These are phyloP conservation scores for Pseudopithomyces chartarum DNA, from an alignment of 2,329 filamentous ascomycete genomes.

Conservation along the genomic window DNA sequence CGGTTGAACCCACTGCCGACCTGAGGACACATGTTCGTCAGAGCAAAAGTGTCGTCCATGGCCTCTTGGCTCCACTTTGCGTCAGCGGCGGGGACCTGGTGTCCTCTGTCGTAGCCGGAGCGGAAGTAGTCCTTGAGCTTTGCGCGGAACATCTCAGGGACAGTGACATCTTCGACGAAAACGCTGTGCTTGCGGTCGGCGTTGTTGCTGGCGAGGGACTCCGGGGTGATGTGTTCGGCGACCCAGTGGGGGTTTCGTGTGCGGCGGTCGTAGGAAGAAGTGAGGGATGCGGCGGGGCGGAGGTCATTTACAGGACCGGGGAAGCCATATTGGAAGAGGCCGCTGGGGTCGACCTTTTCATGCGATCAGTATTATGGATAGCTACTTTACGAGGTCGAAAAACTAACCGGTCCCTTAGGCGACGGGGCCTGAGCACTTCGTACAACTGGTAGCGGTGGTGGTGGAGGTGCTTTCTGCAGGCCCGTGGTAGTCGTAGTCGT, in stretches of 20 bases:
- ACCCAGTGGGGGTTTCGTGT: constrained; percentile 92
- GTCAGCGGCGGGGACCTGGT: constrained; percentile 96
- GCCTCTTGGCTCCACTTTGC: constrained; percentile 92
- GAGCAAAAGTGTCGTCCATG: constrained; percentile 92
- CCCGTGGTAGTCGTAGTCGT: constrained; percentile 42
- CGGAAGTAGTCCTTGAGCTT: constrained; percentile 93
- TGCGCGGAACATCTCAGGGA: constrained; percentile 87
- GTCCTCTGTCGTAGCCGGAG: constrained; percentile 91
- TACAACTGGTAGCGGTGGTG: constrained; percentile 26
- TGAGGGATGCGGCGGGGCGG: constrained; percentile 73
- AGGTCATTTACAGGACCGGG: constrained; percentile 88
- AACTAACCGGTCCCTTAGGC: neutral
- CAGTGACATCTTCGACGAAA: constrained; percentile 79
- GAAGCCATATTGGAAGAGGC: constrained; percentile 69
- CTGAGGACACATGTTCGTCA: constrained; percentile 98
- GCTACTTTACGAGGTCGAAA: neutral
- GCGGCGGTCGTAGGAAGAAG: constrained; percentile 88
- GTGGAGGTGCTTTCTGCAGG: constrained; percentile 29
- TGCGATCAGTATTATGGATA: neutral
- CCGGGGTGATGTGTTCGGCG: constrained; percentile 90
- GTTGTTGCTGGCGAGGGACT: constrained; percentile 73
- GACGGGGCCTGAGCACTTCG: neutral
- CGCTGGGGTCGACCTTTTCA: constrained; percentile 52
- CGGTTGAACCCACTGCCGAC: constrained; percentile 98
- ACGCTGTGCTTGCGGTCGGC: constrained; percentile 83